Evolutionary conservation across 441 rosid species (phyloP), one percentile per base, ranked within the genome.

Genomic region (Monsonia emarginata): DNA sequence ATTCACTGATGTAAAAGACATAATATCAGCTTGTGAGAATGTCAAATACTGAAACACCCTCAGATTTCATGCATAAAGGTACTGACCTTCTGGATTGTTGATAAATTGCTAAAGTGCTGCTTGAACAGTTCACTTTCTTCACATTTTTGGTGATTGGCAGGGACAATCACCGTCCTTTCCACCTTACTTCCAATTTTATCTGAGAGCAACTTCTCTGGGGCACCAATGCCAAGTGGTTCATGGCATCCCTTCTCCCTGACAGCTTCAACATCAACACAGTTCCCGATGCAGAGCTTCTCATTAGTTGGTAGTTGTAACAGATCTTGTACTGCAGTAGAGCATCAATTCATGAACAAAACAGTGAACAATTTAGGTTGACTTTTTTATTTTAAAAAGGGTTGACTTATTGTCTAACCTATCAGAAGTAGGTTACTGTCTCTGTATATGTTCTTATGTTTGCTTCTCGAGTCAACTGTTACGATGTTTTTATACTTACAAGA

Each of bases 21-120:
- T 25, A 3, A 56, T 3, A 7, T 14, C 58, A 21, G 21, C 21
- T 10, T 3, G 56, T 6, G 24, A 48, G 56, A 28, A 64, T 44
- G 16, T 70, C 9, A 22, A n/a, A 3, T 22, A 27, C 26, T 67
- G 14, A n/a, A 11, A 6, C 18, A 28, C 28, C 69, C 21, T 18
- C 14, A 10, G 18, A 14, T 57, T 57, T 57, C 16, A 57, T 57
- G 61, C 61, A 26, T 10, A 62, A 44, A 48, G 67, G 18, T 63
- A 36, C 78, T 71, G 60, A 88, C 94, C 84, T 81, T 74, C 25
- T 72, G 67, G 67, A 73, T 63, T 28, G 79, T 64, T 30, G 89
- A 83, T 76, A 85, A 76, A 80, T 70, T 82, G 80, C 82, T 80
- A 70, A 80, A 81, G 67, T 84, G 81, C 81, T 75, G 83, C 69